Evolutionary conservation across 495 filamentous ascomycete species (phyloP), one percentile per base, ranked within the genome.

Genomic region (Trichoderma orchidacearum): DNA sequence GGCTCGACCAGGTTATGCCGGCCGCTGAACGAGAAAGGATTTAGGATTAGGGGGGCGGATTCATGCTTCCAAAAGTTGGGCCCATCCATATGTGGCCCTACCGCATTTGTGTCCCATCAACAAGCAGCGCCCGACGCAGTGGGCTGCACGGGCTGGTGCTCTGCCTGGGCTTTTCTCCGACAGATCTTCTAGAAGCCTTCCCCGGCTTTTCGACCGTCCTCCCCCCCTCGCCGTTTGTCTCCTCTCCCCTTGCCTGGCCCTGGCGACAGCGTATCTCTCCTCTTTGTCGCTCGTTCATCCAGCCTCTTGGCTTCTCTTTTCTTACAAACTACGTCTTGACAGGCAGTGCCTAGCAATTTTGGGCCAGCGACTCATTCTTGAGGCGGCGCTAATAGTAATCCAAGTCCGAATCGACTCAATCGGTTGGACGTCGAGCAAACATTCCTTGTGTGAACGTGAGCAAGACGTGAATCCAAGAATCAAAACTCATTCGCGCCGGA

Each of bases 131-230:
- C 36, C 41, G 41, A 48, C 21, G 13, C 41, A 27, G 41, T 48
- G 41, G 41, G 3, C 21, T 25, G 41, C 41, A 48, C 41, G n/a
- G 18, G 41, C 21, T 48, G 21, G 3, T 0, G 8, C 41, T 48
- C n/a, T 48, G 41, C 15, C 32, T 27, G 21, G 18, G 21, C 41
- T 48, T 48, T 48, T 48, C 41, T 48, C 41, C 41, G 41, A 48
- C 41, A 48, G 21, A 27, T 48, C 41, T 48, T 48, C 41, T 48
- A 48, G 41, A 48, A 48, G 41, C 41, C 41, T 48, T 48, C 41
- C 41, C 41, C 41, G 41, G 41, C 41, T 48, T 48, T 48, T 48
- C 41, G 21, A 48, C 41, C 41, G 41, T 48, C n/a, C n/a, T 48
- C 27, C 41, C 27, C 41, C 41, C 41, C 41, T 48, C 41, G 21